These are phyloP conservation scores for Microdochium bolleyi DNA, from an alignment of 2,329 filamentous ascomycete genomes.

Conservation along the genomic window DNA sequence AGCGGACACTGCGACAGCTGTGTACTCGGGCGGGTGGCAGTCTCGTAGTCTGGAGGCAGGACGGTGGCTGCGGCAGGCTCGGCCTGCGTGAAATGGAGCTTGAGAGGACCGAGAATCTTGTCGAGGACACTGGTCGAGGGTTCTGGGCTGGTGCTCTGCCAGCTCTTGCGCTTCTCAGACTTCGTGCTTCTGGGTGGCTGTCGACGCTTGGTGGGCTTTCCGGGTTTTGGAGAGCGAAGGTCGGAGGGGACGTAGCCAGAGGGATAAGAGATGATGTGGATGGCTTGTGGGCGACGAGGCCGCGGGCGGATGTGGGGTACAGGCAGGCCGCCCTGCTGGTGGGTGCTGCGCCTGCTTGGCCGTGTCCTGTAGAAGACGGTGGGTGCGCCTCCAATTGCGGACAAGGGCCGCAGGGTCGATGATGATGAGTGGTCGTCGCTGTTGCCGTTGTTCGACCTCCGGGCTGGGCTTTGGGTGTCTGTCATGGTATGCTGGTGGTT, in stretches of 20 bases:
- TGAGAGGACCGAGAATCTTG: slow-evolving; percentile 22
- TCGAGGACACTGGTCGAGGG: slow-evolving; percentile 22
- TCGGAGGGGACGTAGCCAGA: slow-evolving; percentile 35
- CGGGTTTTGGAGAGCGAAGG: slow-evolving; percentile 28
- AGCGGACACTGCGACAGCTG: slow-evolving; percentile 1
- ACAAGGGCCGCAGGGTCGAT: neutral
- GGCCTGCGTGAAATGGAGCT: slow-evolving; percentile 14
- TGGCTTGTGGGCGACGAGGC: slow-evolving; percentile 41
- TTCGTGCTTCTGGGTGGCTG: slow-evolving; percentile 15
- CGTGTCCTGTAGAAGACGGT: slow-evolving; percentile 20
- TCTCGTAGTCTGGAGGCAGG: slow-evolving; percentile 4
- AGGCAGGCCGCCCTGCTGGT: slow-evolving; percentile 17
- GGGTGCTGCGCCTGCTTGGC: slow-evolving; percentile 12
- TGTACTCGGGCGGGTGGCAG: slow-evolving; percentile 5
- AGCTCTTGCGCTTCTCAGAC: slow-evolving; percentile 5
- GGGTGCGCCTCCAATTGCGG: neutral
- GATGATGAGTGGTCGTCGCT: no score
- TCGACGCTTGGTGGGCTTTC: slow-evolving; percentile 36
- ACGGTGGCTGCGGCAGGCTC: slow-evolving; percentile 9
- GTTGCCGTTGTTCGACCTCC: neutral
- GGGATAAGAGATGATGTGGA: slow-evolving; percentile 41
- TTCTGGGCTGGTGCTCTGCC: slow-evolving; percentile 13
- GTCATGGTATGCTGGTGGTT: neutral
- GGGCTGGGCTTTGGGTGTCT: neutral
- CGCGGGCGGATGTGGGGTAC: slow-evolving; percentile 38